Base-by-base conservation (phyloP, 306 rosid species). In the Castanea sativa region DNA sequence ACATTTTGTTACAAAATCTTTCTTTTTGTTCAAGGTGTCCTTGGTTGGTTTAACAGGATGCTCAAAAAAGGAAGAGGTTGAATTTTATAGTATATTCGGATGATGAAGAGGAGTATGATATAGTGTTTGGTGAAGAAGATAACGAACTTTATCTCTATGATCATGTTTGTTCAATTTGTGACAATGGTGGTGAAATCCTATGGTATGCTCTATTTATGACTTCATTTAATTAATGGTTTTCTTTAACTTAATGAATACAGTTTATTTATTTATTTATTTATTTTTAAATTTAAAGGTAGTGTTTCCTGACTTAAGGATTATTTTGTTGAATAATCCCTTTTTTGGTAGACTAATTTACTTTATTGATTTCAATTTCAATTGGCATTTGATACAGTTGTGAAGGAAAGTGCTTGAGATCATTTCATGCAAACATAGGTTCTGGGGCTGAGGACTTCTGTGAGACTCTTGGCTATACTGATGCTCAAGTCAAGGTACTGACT, bases 331-430 rank as follows among this genome's bases (percentile, higher is more conserved):
- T 55, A 19, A 19, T 55, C 21, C 68, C 30, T 78, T 75, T 73
- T 16, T 52, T 65, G 52, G 45, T 55, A 25, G 25, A 78, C 38
- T 49, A 49, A 49, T 49, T 49, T 49, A 3, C 53, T 79, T 20
- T 70, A 14, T n/a, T 45, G 71, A 27, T 45, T 27, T 80, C 58
- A 68, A 60, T 78, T 75, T 59, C 43, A 82, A 77, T 78, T 49
- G 45, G 49, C 35, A 18, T 80, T 14, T 38, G 58, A 67, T 69
- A 23, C 84, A 89, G 92, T 38, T 89, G 91, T 65, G 91, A 91
- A 91, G 96, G 96, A 51, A 83, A 85, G 53, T 89, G 96, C 86
- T 64, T 91, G 80, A 88, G 95, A 84, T 89, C 93, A 64, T 91
- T 91, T 75, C 93, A 91, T 81, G 86, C 91, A 71, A 83, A 87